Evolutionary conservation across 805 yeast species (phyloP), one percentile per base, ranked within the genome.

Genomic region (Wickerhamiella dianesei): DNA sequence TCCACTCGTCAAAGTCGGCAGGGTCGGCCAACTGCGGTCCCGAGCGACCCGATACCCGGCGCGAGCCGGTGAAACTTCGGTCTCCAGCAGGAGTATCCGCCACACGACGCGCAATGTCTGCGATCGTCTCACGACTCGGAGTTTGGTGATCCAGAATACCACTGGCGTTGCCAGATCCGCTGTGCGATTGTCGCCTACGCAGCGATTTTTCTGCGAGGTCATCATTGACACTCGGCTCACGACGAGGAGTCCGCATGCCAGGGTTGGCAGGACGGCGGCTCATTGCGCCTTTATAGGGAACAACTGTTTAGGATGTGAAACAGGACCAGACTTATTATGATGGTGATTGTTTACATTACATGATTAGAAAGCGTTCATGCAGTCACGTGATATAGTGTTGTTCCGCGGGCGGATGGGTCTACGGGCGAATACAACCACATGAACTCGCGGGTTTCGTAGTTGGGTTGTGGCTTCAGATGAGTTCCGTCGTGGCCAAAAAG

Each of bases 1-100:
- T 79, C 92, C 94, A 83, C 60, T 75, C 75, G 54, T 83, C 89
- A 55, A 81, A 82, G 56, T 79, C 64, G 5, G 12, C 21, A 14
- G 35, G 43, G 9, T 37, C 44, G n/a, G 16, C 41, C 5, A 40
- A 8, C 25, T 21, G 40, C 8, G 13, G 35, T 3, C 43, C 36
- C 9, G 9, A 3, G 19, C 47, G 35, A 17, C 40, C 43, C 4
- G 37, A 22, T 9, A 41, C 29, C 12, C 32, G 17, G 3, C 40
- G 21, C 3, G 44, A 20, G 5, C 29, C 37, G 8, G n/a, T 13
- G 9, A n/a, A 12, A 41, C 40, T 21, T 5, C 37, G 44, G 5
- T 14, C 21, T 4, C 46, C 20, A 17, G 48, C 12, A 2, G 55
- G 54, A 20, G 55, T 47, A 21, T 48, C 54, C 29, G 43, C 44